A percentile compares a stretch with the other conserved stretches of the same genome.
Evolutionary conservation across 2,329 filamentous ascomycete genomes (phyloP).

Genomic region (Penicillium palitans): DNA sequence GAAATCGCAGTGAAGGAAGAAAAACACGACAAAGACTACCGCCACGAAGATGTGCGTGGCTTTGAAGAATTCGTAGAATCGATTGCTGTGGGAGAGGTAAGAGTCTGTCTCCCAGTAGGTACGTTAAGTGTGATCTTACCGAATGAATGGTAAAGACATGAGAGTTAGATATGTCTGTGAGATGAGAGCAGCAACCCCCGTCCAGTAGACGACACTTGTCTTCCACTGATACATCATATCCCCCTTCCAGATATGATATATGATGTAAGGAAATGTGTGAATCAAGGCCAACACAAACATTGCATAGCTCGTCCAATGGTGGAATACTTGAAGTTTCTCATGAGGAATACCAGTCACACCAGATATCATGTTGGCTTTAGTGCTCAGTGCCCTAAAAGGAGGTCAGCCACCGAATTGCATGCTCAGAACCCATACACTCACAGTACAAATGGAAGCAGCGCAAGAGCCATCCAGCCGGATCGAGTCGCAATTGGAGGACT

Average conservation of each 20-base stretch:
- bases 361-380: constrained; percentile 60
- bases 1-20: constrained; percentile 61
- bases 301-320: constrained; percentile 56
- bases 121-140: constrained; percentile 38
- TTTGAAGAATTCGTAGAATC: constrained; percentile 62
- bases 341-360: constrained; percentile 57
- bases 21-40: constrained; percentile 55
- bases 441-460: constrained; percentile 54
- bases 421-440: constrained; percentile 16
- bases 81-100: constrained; percentile 39
- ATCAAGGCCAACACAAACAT: constrained; percentile 59
- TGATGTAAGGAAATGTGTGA: constrained; percentile 62
- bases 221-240: constrained; percentile 52
- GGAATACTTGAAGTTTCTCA: constrained; percentile 57
- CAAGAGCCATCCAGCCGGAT: constrained; percentile 55
- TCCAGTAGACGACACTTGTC: constrained; percentile 53
- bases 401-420: constrained; percentile 5
- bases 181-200: constrained; percentile 56
- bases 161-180: constrained; percentile 58
- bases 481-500: constrained; percentile 57
- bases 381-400: constrained; percentile 44
- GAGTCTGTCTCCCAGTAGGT: not conserved
- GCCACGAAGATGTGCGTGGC: constrained; percentile 54
- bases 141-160: constrained; percentile 53
- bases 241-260: constrained; percentile 52